These are phyloP conservation scores for Intubia oerlemansii DNA, from an alignment of 2,329 filamentous ascomycete species.

Conservation along the genomic window DNA sequence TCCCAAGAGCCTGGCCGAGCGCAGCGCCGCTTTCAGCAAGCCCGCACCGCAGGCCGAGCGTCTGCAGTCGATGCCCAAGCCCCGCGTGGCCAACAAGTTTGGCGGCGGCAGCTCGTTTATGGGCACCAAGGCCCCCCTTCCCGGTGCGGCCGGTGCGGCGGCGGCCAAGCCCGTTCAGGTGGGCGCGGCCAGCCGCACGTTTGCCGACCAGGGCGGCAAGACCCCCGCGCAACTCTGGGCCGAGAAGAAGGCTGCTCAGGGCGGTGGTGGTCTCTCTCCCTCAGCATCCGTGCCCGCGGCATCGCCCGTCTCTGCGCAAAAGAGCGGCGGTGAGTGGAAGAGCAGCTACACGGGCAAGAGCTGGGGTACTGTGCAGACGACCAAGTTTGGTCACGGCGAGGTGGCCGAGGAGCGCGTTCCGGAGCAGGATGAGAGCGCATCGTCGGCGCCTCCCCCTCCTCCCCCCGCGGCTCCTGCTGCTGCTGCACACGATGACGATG, in stretches of 20 bases:
- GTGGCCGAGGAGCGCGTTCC: slow-evolving; percentile 28
- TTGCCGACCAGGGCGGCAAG: slow-evolving; percentile 87
- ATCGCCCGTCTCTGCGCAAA: slow-evolving; percentile 28
- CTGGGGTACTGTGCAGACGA: slow-evolving; percentile 69
- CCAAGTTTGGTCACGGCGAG: slow-evolving; percentile 44
- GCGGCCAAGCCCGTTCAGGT: slow-evolving; percentile 37
- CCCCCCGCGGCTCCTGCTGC: too few relatives aligned
- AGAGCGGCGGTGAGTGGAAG: slow-evolving; percentile 69
- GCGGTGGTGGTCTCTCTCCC: slow-evolving; percentile 17
- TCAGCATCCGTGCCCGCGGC: slow-evolving; percentile 28
- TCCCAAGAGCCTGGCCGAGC: slow-evolving; percentile 49
- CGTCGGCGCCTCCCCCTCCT: too few relatives aligned
- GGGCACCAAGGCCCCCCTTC: slow-evolving; percentile 76
- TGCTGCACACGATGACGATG: slow-evolving; percentile 18
- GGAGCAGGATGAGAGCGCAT: too few relatives aligned
- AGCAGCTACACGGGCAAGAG: slow-evolving; percentile 79
- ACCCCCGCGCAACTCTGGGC: slow-evolving; percentile 95
- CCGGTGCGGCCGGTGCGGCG: slow-evolving; percentile 41
- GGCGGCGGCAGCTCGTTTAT: slow-evolving; percentile 45
- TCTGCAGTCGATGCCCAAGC: slow-evolving; percentile 74
- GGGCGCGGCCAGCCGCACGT: slow-evolving; percentile 71
- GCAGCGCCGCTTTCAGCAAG: slow-evolving; percentile 49
- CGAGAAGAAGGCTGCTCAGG: slow-evolving; percentile 68
- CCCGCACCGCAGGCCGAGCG: slow-evolving; percentile 33
- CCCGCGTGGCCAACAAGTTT: slow-evolving; percentile 85